Conservation (phyloP, 2,329 filamentous ascomycete genomes). For the Bipolaris gigantea region DNA sequence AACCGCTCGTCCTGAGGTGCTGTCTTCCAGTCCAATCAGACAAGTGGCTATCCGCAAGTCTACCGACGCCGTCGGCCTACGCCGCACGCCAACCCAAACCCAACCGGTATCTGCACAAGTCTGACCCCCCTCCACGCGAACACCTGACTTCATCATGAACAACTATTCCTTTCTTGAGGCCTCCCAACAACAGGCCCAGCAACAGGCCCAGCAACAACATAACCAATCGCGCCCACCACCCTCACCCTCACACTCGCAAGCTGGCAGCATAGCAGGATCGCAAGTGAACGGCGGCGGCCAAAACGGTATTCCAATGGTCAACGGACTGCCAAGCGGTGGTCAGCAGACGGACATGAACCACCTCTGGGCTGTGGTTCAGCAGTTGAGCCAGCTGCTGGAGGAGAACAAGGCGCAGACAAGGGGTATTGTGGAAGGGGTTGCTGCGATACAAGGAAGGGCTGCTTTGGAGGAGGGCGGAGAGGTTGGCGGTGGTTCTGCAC, state of each 20-base stretch:
- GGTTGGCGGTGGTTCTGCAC: conserved; percentile 6
- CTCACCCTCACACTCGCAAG: conserved; percentile 36
- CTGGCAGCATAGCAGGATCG: conserved; percentile 18
- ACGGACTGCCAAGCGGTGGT: conserved; percentile 44
- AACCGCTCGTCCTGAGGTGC: not conserved
- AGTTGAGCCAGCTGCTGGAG: conserved; percentile 45
- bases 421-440: conserved; percentile 45
- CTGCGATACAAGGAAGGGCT: conserved; percentile 42
- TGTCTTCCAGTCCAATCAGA: conserved; percentile 10
- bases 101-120: conserved; percentile 10
- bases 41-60: conserved; percentile 2
- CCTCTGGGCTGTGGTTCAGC: conserved; percentile 47
- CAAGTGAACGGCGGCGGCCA: conserved; percentile 38
- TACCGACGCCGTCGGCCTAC: conserved; percentile 7
- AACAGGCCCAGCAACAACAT: conserved; percentile 10
- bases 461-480: conserved; percentile 38
- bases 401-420: conserved; percentile 46
- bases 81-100: conserved; percentile 16
- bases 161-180: conserved; percentile 43
- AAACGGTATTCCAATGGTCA: conserved; percentile 44
- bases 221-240: conserved; percentile 38
- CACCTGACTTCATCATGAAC: conserved; percentile 32
- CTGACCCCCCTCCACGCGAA: conserved; percentile 13
- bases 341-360: conserved; percentile 50
- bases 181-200: conserved; percentile 16